phyloP scores from a whole-genome alignment of 352 stramenopile species.

The Pythium sp. region DNA sequence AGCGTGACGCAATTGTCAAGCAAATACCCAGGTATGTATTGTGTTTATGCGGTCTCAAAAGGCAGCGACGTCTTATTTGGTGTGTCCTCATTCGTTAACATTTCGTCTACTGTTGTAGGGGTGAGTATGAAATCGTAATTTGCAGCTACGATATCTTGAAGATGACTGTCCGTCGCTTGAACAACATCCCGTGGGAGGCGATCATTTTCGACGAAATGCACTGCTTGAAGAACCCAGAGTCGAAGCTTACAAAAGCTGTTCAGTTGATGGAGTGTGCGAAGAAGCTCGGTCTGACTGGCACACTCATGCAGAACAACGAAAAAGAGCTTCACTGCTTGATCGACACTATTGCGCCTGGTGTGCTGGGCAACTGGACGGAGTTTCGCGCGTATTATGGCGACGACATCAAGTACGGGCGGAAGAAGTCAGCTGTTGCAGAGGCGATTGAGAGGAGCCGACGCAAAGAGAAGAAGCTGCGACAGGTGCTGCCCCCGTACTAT shows the following conservation, averaged over 20 bases:
- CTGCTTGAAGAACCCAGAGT: slow-evolving; percentile 96
- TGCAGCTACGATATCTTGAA: slow-evolving; percentile 90
- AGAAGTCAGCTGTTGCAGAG: slow-evolving; percentile 68
- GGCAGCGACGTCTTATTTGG: slow-evolving; percentile 6
- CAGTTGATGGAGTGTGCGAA: slow-evolving; percentile 56
- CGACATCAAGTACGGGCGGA: slow-evolving; percentile 82
- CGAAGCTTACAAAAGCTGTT: slow-evolving; percentile 87
- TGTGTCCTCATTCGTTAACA: slow-evolving; percentile 54
- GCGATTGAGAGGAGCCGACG: slow-evolving; percentile 53
- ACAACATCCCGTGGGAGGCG: slow-evolving; percentile 86
- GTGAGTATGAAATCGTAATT: slow-evolving; percentile 77
- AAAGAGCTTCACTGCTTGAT: slow-evolving; percentile 80
- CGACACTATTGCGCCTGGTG: slow-evolving; percentile 64
- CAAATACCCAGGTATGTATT: slow-evolving; percentile 85
- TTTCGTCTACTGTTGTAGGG: slow-evolving; percentile 28
- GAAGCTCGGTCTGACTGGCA: slow-evolving; percentile 87
- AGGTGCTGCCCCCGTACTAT: slow-evolving; percentile 63
- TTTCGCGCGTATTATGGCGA: slow-evolving; percentile 79
- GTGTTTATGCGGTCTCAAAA: slow-evolving; percentile 1
- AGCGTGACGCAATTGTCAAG: slow-evolving; percentile 56
- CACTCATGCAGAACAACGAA: slow-evolving; percentile 87
- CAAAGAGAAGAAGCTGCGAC: slow-evolving; percentile 69
- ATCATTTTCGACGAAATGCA: slow-evolving; percentile 99
- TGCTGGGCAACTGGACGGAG: slow-evolving; percentile 58
- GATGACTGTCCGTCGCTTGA: slow-evolving; percentile 82